Percentiles rank a stretch among this genome's conserved stretches.
Conservation (phyloP, 2,329 filamentous ascomycete genomes). For the Aspergillus ochraceus region DNA sequence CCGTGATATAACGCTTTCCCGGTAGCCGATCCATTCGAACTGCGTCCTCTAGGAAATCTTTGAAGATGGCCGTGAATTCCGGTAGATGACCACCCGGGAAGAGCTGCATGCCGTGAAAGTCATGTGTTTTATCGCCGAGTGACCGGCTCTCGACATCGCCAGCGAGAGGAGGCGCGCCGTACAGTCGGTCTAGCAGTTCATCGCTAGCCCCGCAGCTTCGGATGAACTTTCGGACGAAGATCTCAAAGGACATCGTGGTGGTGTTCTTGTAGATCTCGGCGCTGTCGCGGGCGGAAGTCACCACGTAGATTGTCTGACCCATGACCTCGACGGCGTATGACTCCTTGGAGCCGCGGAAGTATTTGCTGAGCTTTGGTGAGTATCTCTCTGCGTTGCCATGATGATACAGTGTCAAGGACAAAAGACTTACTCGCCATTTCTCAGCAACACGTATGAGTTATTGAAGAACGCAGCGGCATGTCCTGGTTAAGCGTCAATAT, state of each 20-base stretch:
- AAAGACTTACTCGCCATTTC: not conserved
- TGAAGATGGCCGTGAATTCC: not conserved
- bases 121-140: not conserved
- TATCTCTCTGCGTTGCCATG: not conserved
- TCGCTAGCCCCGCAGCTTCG: not conserved
- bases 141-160: not conserved
- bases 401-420: too few relatives aligned
- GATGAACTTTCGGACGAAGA: not conserved
- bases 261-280: not conserved
- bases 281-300: not conserved
- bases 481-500: not conserved
- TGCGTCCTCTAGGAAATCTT: not conserved
- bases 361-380: not conserved
- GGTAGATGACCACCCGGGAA: not conserved
- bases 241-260: not conserved
- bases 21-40: not conserved
- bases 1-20: not conserved
- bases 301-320: not conserved
- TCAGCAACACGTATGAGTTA: not conserved
- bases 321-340: not conserved
- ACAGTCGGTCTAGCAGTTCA: not conserved
- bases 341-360: not conserved
- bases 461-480: not conserved
- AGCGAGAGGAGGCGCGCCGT: not conserved
- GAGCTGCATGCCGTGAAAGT: not conserved